Conservation (phyloP, 129 eudicot species). For the Solidago caesia region DNA sequence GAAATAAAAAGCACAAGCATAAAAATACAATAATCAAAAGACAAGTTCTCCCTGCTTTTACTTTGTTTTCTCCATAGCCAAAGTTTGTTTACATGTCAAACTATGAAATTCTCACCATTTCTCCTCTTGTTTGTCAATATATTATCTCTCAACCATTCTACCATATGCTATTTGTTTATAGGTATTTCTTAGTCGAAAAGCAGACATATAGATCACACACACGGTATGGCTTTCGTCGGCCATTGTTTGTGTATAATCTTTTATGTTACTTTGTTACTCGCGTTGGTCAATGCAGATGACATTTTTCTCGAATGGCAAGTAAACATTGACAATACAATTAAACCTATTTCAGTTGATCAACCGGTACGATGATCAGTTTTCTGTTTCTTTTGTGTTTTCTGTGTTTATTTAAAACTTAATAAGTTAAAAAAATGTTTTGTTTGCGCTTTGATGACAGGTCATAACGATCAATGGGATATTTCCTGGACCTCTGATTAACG, state of each 20-base stretch:
- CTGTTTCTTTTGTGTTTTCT: background rate
- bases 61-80: slow-evolving; percentile 34
- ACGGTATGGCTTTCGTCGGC: slow-evolving; percentile 27
- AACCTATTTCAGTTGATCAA: slow-evolving; percentile 43
- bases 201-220: background rate
- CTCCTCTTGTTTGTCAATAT: slow-evolving; percentile 24
- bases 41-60: slow-evolving; percentile 14
- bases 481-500: slow-evolving; percentile 65
- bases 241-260: slow-evolving; percentile 13
- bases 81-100: slow-evolving; percentile 23
- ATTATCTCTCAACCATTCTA: slow-evolving; percentile 1
- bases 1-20: background rate
- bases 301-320: slow-evolving; percentile 56
- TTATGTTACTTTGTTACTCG: slow-evolving; percentile 1
- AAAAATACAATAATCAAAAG: slow-evolving; percentile 1
- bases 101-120: slow-evolving; percentile 32
- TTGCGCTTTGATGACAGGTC: slow-evolving; percentile 33
- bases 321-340: slow-evolving; percentile 36
- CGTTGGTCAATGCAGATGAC: slow-evolving; percentile 31
- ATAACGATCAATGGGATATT: slow-evolving; percentile 56
- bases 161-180: slow-evolving; percentile 3
- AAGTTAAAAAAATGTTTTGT: background rate
- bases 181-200: slow-evolving; percentile 7
- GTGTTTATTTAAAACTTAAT: too few species aligned
- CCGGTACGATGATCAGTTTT: slow-evolving; percentile 36